These are phyloP conservation scores for Debaryomycetaceae sp. DNA, from an alignment of 1,139 yeast genomes.

Conservation along the genomic window DNA sequence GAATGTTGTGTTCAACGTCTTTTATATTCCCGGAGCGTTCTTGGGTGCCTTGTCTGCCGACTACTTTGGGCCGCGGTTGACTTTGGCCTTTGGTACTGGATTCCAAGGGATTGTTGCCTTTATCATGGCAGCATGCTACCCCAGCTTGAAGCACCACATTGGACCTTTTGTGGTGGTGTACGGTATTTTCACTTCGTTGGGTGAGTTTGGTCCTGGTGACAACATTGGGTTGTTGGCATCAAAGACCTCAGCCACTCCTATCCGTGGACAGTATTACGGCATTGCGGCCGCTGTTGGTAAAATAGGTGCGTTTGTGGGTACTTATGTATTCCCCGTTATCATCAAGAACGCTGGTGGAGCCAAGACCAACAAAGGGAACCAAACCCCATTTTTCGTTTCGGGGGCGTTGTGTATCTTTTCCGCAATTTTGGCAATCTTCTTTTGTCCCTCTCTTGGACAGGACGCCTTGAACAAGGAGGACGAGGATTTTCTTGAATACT, in stretches of 20 bases:
- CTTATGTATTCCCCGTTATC: conserved; percentile 29
- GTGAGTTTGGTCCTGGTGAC: conserved; percentile 18
- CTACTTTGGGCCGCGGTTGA: conserved; percentile 71
- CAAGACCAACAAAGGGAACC: conserved; percentile 47
- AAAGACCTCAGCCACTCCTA: conserved; percentile 17
- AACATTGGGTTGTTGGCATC: conserved; percentile 16
- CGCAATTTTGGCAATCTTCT: conserved; percentile 63
- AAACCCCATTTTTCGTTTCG: conserved; percentile 80
- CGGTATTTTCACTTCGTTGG: conserved; percentile 66
- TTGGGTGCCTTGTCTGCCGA: conserved; percentile 71
- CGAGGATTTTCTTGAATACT: conserved; percentile 59
- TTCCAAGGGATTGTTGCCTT: conserved; percentile 69
- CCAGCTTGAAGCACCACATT: conserved; percentile 46
- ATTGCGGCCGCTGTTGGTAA: conserved; percentile 51
- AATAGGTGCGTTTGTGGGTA: conserved; percentile 53
- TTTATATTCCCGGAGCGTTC: conserved; percentile 77
- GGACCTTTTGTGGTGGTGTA: conserved; percentile 71
- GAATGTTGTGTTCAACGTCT: conserved; percentile 74
- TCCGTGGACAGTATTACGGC: conserved; percentile 30
- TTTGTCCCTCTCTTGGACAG: conserved; percentile 79
- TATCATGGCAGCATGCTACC: conserved; percentile 65
- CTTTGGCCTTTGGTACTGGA: conserved; percentile 56
- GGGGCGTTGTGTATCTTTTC: conserved; percentile 72
- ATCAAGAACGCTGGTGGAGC: conserved; percentile 37
- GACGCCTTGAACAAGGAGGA: conserved; percentile 80